phyloP scores from a whole-genome alignment of 2,329 filamentous ascomycete species.

The Knufia petricola region DNA sequence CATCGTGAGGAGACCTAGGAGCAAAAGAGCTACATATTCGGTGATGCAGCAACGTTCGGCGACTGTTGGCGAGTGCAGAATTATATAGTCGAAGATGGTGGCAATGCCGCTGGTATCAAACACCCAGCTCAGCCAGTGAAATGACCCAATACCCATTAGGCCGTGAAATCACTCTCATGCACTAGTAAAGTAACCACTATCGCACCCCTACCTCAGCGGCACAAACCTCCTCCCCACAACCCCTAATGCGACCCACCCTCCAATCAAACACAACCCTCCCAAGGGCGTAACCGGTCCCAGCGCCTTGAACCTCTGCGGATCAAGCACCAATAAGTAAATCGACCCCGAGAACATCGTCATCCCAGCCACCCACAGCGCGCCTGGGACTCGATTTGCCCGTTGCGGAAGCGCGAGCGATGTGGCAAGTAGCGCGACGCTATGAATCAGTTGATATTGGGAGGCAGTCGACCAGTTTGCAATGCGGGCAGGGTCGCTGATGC shows the following conservation, averaged over 20 bases:
- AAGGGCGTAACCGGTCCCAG: slow-evolving; percentile 57
- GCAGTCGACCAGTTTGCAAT: slow-evolving; percentile 55
- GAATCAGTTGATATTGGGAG: slow-evolving; percentile 60
- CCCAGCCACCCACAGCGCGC: slow-evolving; percentile 49
- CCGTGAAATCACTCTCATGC: too few relatives aligned
- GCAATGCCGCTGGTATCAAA: too few relatives aligned
- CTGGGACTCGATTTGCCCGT: slow-evolving; percentile 46
- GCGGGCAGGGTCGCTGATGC: slow-evolving; percentile 48
- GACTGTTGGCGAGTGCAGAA: too few relatives aligned
- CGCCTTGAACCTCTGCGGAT: slow-evolving; percentile 50
- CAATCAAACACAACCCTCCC: slow-evolving; percentile 55
- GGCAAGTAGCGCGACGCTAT: slow-evolving; percentile 50
- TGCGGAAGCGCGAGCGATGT: slow-evolving; percentile 42
- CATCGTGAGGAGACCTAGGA: too few relatives aligned
- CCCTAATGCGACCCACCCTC: slow-evolving; percentile 46
- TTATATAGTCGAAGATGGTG: too few relatives aligned
- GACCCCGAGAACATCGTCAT: slow-evolving; percentile 60
- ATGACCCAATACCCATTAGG: too few relatives aligned
- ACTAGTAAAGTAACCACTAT: too few relatives aligned
- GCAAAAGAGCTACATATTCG: too few relatives aligned
- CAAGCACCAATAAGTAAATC: slow-evolving; percentile 55
- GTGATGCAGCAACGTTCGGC: too few relatives aligned
- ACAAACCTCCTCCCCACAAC: slow-evolving; percentile 11
- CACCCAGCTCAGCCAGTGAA: background rate
- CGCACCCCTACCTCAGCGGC: background rate